Base-by-base conservation (phyloP, 75 land plant species). In the Gnetum montanum region DNA sequence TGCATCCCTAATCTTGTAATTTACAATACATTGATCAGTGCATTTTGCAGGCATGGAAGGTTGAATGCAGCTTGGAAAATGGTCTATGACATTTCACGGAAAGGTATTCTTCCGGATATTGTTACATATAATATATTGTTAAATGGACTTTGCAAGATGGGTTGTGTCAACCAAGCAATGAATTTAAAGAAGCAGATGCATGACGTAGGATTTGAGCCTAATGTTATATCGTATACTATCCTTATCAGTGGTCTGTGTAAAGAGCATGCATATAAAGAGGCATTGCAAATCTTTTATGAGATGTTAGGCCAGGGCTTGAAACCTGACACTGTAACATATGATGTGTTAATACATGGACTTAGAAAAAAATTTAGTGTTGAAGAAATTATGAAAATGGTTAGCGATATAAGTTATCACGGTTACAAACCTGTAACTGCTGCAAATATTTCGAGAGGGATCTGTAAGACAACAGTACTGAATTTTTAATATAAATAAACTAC, bases 41-140 rank as follows among this genome's bases (percentile, higher is more conserved):
- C 79, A 52, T 88, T 79, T 34, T 88, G 84, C 63, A 84, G 75
- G 51, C 74, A 53, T 46, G 69, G 76, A 24, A 75, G 47, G 43
- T 11, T 75, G 20, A 70, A 75, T 11, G 52, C 62, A 43, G 82
- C 79, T 51, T 54, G 30, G 43, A 69, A 65, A 34, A 8, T 69
- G 34, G 60, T 75, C 35, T 46, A 40, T 16, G n/a, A 27, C 12
- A 28, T 70, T 20, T 31, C 31, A 45, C 34, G 35, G n/a, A n/a
- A 28, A 22, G 63, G 53, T 6, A 12, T 29, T 27, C 35, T 37
- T 18, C 58, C 64, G 1, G 47, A 50, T 27, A 50, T 52, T 20
- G 35, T 53, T 25, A 46, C 35, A 1, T 65, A 29, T 23, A 66
- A 49, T 22, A 49, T 54, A 49, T 51, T 79, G 1, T 47, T 79